phyloP scores from a whole-genome alignment of 2,329 filamentous ascomycete genomes.

The Pseudogymnoascus sp. region DNA sequence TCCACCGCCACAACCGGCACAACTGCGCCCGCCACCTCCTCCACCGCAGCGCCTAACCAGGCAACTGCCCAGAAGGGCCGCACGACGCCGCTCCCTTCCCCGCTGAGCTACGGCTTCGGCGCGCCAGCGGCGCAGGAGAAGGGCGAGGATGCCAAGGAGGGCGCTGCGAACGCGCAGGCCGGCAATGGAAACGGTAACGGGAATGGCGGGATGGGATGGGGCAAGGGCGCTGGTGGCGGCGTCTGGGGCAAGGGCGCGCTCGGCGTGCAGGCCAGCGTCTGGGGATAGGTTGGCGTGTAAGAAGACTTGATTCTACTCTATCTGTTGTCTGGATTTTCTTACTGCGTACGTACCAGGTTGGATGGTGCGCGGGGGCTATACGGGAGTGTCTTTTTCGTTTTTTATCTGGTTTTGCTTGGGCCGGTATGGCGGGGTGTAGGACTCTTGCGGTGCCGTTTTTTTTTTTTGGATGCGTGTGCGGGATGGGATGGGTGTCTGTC shows the following conservation, averaged over 20 bases:
- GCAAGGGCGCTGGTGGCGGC: conserved; percentile 55
- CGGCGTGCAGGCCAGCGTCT: conserved; percentile 85
- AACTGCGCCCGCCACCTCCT: conserved; percentile 34
- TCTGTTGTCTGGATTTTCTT: background rate
- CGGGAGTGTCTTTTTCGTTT: background rate
- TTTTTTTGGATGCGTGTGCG: background rate
- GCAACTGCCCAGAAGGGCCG: conserved; percentile 46
- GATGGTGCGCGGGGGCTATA: background rate
- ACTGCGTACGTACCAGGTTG: background rate
- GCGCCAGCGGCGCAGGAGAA: conserved; percentile 43
- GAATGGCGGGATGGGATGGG: conserved; percentile 57
- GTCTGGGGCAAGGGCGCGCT: conserved; percentile 83
- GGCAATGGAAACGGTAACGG: conserved; percentile 50
- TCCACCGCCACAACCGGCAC: conserved; percentile 56
- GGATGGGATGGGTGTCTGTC: background rate
- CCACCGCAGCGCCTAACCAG: conserved; percentile 51
- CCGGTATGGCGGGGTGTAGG: background rate
- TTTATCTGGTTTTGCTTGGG: background rate
- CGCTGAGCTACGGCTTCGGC: conserved; percentile 65
- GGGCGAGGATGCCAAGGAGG: conserved; percentile 39
- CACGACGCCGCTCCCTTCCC: conserved; percentile 87
- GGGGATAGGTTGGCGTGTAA: conserved; percentile 57
- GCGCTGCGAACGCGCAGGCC: conserved; percentile 36
- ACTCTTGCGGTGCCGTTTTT: background rate
- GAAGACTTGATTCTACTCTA: background rate